A percentile compares a stretch with the other conserved stretches of the same genome.
Evolutionary conservation across 257 asterid species (phyloP).

Genomic region (Przewalskia tangutica): DNA sequence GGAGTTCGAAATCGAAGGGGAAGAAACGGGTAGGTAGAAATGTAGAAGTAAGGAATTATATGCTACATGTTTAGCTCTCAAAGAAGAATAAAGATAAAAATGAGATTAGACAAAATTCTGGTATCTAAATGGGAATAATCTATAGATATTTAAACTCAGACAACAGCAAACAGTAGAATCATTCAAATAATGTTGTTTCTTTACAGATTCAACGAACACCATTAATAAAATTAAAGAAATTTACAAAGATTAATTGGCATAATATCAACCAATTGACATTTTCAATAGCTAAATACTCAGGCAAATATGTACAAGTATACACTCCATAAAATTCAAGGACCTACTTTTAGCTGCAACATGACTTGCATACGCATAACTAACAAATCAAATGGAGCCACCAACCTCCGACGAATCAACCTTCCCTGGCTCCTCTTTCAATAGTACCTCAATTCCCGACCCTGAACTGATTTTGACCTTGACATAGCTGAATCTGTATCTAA

Average conservation of each 20-base stretch:
- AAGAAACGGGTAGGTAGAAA: background rate
- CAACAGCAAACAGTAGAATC: background rate
- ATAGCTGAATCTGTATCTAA: background rate
- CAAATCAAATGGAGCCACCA: background rate
- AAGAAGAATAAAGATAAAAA: background rate
- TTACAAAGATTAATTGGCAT: background rate
- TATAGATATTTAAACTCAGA: background rate
- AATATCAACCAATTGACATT: background rate
- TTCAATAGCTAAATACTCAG: background rate
- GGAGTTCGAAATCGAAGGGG: no score
- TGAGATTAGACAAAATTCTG: background rate
- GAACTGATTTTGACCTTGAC: slow-evolving; percentile 3
- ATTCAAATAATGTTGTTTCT: background rate
- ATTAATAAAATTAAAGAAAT: background rate
- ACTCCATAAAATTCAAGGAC: background rate
- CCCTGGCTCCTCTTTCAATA: background rate
- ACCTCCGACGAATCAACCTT: background rate
- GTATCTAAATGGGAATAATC: background rate
- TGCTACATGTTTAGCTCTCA: background rate
- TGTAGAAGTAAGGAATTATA: background rate
- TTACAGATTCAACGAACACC: background rate
- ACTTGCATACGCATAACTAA: background rate
- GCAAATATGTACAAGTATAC: slow-evolving; percentile 13
- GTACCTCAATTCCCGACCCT: slow-evolving; percentile 1
- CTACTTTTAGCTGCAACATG: background rate